Percentiles rank a stretch among this genome's conserved stretches.
Conservation (phyloP, 1,284 basidiomycete species). For the Tilletia walkeri region DNA sequence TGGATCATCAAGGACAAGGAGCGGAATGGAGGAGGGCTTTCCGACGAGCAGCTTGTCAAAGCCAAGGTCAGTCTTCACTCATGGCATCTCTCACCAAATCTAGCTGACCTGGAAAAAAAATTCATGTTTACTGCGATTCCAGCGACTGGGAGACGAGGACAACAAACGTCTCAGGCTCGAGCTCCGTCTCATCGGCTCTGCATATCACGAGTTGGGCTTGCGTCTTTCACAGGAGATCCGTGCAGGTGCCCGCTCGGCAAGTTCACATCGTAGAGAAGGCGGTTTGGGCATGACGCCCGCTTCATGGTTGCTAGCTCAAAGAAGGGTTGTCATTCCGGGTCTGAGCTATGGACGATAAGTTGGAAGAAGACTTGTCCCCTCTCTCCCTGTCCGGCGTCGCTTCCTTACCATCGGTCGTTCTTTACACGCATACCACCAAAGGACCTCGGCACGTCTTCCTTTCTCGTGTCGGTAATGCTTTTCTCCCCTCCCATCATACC, state of each 20-base stretch:
- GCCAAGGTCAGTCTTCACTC: constrained; percentile 3
- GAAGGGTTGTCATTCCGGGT: constrained; percentile 1
- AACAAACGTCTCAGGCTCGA: constrained; percentile 11
- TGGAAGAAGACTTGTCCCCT: background rate
- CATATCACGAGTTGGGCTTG: constrained; percentile 9
- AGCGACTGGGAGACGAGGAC: constrained; percentile 1
- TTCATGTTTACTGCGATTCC: background rate
- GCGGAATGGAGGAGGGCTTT: constrained; percentile 24
- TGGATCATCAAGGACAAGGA: constrained; percentile 47
- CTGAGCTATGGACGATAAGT: background rate
- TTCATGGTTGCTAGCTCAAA: constrained; percentile 1
- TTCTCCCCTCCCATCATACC: too few species aligned
- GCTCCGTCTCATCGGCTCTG: constrained; percentile 11
- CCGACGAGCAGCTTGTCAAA: constrained; percentile 19
- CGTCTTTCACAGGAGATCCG: constrained; percentile 15
- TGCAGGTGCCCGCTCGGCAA: constrained; percentile 1
- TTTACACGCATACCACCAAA: background rate
- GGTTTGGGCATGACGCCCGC: constrained; percentile 13
- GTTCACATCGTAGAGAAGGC: background rate
- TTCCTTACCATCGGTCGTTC: background rate
- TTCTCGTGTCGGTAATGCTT: too few species aligned
- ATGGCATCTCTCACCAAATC: background rate
- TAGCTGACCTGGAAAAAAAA: too few species aligned
- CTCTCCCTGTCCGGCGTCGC: background rate
- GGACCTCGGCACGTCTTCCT: too few species aligned